These are phyloP conservation scores for Debaryomyces fabryi DNA, from an alignment of 1,139 yeast genomes.

Conservation along the genomic window DNA sequence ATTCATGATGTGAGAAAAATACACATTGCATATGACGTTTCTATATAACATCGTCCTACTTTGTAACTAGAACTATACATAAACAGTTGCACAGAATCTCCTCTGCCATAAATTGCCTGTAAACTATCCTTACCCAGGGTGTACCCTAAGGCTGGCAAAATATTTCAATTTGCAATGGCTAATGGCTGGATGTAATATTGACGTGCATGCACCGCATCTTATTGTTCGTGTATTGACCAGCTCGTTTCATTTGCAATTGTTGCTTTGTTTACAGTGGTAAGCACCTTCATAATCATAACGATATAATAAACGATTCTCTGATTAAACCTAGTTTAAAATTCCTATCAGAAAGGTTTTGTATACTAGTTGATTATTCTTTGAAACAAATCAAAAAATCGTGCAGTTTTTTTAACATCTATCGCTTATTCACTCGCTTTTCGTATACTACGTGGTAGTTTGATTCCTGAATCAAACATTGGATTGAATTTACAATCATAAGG, in stretches of 20 bases:
- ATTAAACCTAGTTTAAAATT: neutral
- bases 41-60: neutral
- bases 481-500: neutral
- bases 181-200: neutral
- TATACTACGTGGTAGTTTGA: neutral
- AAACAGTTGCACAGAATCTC: neutral
- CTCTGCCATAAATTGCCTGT: too few species aligned
- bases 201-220: neutral
- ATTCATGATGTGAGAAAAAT: neutral
- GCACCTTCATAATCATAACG: neutral
- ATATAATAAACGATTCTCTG: neutral
- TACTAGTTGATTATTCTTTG: neutral
- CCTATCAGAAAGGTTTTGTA: neutral
- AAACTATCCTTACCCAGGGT: neutral
- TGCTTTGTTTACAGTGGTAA: conserved; percentile 5
- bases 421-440: conserved; percentile 4
- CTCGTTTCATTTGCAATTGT: conserved; percentile 2
- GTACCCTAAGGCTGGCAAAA: neutral
- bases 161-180: neutral
- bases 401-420: neutral
- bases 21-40: neutral
- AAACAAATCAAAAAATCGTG: neutral
- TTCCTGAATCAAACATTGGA: neutral
- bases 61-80: neutral
- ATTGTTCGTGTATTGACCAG: conserved; percentile 1